A percentile compares a stretch with the other conserved stretches of the same genome.
These are phyloP conservation scores for Trametes gibbosa DNA, from an alignment of 768 basidiomycete species.

Conservation along the genomic window DNA sequence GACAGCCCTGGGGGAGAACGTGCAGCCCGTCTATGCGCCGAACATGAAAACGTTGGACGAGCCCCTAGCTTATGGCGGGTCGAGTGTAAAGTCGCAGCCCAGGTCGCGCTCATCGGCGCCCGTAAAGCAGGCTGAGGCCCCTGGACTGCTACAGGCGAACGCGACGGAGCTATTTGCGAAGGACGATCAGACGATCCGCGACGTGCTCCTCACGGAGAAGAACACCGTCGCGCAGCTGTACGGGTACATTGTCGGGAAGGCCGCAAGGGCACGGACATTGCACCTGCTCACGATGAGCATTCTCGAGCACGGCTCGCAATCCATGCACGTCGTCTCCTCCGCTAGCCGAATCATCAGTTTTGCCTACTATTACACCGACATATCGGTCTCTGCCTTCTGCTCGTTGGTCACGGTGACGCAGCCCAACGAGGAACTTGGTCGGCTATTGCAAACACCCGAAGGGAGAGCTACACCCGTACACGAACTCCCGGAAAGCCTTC, in stretches of 20 bases:
- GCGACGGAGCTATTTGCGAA: conserved; percentile 50
- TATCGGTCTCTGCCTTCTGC: conserved; percentile 65
- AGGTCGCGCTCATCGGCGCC: conserved; percentile 8
- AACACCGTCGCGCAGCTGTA: conserved; percentile 70
- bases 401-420: conserved; percentile 56
- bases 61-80: conserved; percentile 53
- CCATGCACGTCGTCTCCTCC: conserved; percentile 47
- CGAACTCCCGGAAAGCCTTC: conserved; percentile 51
- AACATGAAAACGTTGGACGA: conserved; percentile 52
- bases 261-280: conserved; percentile 59
- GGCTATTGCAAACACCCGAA: conserved; percentile 46
- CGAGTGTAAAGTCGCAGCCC: conserved; percentile 12
- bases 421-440: conserved; percentile 55
- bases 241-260: conserved; percentile 70
- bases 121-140: background rate
- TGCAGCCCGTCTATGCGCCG: conserved; percentile 25
- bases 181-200: conserved; percentile 54
- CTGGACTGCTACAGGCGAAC: conserved; percentile 1
- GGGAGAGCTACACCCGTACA: conserved; percentile 49
- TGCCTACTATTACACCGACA: conserved; percentile 58
- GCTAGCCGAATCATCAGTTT: conserved; percentile 58
- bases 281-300: conserved; percentile 54
- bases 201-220: conserved; percentile 65
- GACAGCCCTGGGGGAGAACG: conserved; percentile 43
- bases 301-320: conserved; percentile 40